A percentile compares a stretch with the other conserved stretches of the same genome.
These are phyloP conservation scores for Helenozyma rhizophorensis DNA, from an alignment of 805 yeast genomes.

Conservation along the genomic window DNA sequence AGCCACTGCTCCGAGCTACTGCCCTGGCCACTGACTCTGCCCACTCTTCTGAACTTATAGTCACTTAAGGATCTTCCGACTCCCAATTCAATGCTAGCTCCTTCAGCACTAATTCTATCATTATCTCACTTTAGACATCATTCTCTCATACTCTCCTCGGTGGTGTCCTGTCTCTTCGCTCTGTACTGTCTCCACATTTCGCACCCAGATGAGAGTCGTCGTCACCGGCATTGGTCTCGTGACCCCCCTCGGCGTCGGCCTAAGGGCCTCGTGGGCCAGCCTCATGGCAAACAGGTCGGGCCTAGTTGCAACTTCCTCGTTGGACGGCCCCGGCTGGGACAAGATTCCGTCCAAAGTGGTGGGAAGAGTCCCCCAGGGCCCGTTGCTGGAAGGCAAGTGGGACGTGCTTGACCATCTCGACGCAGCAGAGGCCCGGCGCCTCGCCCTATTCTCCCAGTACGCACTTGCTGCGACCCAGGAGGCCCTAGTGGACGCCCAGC, in stretches of 20 bases:
- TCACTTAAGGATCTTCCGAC: too few species aligned
- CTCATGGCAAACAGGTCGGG: constrained; percentile 55
- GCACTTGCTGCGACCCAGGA: constrained; percentile 73
- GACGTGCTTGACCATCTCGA: constrained; percentile 45
- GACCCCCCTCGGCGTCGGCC: constrained; percentile 81
- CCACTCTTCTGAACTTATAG: too few species aligned
- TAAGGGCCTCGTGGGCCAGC: constrained; percentile 47
- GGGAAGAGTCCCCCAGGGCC: constrained; percentile 64
- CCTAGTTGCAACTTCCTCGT: constrained; percentile 46
- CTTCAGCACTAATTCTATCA: too few species aligned
- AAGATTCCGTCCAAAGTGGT: constrained; percentile 69
- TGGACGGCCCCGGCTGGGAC: constrained; percentile 42
- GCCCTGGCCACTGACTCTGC: too few species aligned
- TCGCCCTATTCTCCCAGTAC: constrained; percentile 72
- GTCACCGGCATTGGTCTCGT: constrained; percentile 88
- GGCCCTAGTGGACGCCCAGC: constrained; percentile 66
- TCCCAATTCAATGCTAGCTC: too few species aligned
- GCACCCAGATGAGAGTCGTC: constrained; percentile 55
- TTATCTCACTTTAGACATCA: too few species aligned
- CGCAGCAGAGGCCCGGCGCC: constrained; percentile 49
- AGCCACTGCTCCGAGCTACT: too few species aligned
- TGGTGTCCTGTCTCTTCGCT: too few species aligned
- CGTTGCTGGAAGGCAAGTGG: constrained; percentile 46
- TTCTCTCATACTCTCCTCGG: too few species aligned
- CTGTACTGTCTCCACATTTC: constrained; percentile 4